Base-by-base conservation (phyloP, 2,329 filamentous ascomycete species). In the Fusarium albidum region DNA sequence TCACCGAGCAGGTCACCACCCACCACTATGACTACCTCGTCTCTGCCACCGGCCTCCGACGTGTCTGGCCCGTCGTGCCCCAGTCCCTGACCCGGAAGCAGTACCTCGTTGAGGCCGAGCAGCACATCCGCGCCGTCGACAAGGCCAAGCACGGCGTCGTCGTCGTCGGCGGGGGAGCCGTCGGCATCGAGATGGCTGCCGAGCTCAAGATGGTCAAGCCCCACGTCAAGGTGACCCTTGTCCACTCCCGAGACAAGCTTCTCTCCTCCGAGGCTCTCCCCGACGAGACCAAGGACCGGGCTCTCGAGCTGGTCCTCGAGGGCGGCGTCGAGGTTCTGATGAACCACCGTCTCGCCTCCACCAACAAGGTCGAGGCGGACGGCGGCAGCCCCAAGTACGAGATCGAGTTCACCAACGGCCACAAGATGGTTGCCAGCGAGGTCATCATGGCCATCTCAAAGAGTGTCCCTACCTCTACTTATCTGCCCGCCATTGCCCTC, bases 151-250 rank as follows among this genome's bases (percentile, higher is more conserved):
- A 84, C 15, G 85, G 83, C 1, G 82, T 92, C 1, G 82, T 90
- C 0, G 79, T 94, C 17, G 85, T 94, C n/a, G 90, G 90, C 14
- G 90, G 90, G 59, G 75, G 89, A 42, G 91, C 90, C 7, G 90
- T 93, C 2, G 91, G 91, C 9, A 86, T 93, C 48, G 90, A 94
- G 70, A 92, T 94, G 81, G 89, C 91, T 0, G 85, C 88, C 2
- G 90, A 95, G 74, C 77, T 93, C 47, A 93, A 92, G 72, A 71
- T 83, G 38, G 76, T 86, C 18, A 80, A 87, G 55, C 89, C 91
- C 0, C 66, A 81, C 10, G 75, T 85, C 47, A 81, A 82, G 33
- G 86, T 94, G n/a, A 90, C 85, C 1, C 81, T 95, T 2, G 83
- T 91, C 5, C 91, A 94, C 69, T 92, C 90, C 5, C 80, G 89